phyloP scores from a whole-genome alignment of 805 yeast species.

The Maudiozyma turicensis region DNA sequence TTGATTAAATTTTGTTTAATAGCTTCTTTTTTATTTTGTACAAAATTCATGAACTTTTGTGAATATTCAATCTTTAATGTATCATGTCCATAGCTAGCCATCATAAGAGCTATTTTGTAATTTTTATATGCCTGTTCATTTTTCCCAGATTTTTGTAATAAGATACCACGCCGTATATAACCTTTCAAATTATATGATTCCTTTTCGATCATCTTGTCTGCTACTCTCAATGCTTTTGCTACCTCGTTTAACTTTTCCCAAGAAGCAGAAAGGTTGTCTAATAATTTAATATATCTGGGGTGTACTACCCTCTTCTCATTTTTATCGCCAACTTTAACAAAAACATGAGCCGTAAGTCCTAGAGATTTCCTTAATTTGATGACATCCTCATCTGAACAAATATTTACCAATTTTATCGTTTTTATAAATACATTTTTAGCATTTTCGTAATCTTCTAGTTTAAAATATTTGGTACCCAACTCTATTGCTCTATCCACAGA shows the following conservation, averaged over 20 bases:
- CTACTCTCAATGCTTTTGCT: constrained; percentile 15
- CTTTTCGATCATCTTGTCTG: constrained; percentile 13
- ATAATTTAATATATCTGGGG: constrained; percentile 18
- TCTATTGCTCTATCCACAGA: constrained; percentile 20
- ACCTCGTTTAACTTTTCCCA: constrained; percentile 22
- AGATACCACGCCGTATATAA: constrained; percentile 21
- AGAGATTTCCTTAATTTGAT: constrained; percentile 7
- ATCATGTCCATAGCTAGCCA: constrained; percentile 7
- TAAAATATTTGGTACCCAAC: constrained; percentile 21
- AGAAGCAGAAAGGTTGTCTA: constrained; percentile 23
- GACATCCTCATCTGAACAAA: constrained; percentile 15
- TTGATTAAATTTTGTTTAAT: constrained; percentile 6
- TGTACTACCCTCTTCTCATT: constrained; percentile 7
- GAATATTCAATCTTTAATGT: constrained; percentile 9
- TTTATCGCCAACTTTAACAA: not conserved
- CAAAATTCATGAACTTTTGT: constrained; percentile 6
- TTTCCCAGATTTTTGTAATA: constrained; percentile 14
- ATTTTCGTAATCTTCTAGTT: constrained; percentile 14
- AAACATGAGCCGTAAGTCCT: constrained; percentile 1
- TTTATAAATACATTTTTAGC: constrained; percentile 23
- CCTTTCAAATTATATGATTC: constrained; percentile 23
- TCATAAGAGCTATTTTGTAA: constrained; percentile 14
- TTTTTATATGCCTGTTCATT: constrained; percentile 15
- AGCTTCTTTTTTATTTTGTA: constrained; percentile 11
- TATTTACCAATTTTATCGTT: constrained; percentile 18